These are phyloP conservation scores for Tritrichomonas foetus DNA, from an alignment of 208 protist genomes.

Conservation along the genomic window DNA sequence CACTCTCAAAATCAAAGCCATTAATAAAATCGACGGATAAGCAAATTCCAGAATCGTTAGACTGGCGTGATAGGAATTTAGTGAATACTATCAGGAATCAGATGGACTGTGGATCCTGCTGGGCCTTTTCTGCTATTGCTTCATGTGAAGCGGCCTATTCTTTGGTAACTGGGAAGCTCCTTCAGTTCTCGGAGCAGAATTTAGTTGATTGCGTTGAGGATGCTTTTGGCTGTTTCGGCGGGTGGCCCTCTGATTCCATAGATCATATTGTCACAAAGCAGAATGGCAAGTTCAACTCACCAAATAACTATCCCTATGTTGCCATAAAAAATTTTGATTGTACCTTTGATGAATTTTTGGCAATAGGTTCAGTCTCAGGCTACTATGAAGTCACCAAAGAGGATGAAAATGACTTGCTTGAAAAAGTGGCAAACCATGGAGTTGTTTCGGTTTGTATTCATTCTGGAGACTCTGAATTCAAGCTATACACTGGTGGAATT, in stretches of 20 bases:
- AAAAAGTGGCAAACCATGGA: background rate
- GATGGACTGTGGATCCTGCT: conserved; percentile 26
- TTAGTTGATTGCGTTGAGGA: background rate
- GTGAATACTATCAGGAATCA: background rate
- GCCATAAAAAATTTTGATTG: background rate
- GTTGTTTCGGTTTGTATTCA: background rate
- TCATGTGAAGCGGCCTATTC: background rate
- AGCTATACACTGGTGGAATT: background rate
- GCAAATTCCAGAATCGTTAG: background rate
- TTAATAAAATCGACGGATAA: background rate
- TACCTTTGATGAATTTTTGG: background rate
- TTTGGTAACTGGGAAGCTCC: background rate
- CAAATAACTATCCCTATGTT: background rate
- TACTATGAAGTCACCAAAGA: background rate
- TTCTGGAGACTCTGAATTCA: background rate
- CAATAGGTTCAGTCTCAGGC: background rate
- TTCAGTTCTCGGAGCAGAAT: background rate
- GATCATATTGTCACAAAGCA: background rate
- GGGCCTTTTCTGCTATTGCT: background rate
- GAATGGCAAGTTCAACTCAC: background rate
- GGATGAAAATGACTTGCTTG: background rate
- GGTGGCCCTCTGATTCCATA: background rate
- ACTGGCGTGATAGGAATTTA: background rate
- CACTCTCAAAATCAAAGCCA: too few species aligned
- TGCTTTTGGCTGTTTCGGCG: background rate